These are phyloP conservation scores for Claviceps sp. DNA, from an alignment of 2,329 filamentous ascomycete genomes.

Conservation along the genomic window DNA sequence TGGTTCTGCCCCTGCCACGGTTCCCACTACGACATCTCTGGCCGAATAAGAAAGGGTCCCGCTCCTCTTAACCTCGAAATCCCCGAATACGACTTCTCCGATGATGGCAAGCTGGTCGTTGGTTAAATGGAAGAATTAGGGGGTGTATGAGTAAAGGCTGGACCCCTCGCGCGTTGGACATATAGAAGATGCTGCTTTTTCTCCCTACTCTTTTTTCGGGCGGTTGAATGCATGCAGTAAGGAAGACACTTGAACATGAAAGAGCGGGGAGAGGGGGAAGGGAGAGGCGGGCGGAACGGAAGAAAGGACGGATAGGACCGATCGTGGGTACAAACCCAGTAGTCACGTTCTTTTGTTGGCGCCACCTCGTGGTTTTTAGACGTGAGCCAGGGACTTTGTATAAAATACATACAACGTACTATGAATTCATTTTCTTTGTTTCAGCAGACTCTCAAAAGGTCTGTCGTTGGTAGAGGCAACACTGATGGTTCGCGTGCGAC, in stretches of 20 bases:
- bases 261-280: constrained; percentile 6
- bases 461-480: too few species aligned
- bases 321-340: not conserved
- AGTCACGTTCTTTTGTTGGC: constrained; percentile 10
- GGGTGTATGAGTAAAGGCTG: constrained; percentile 12
- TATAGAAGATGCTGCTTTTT: constrained; percentile 7
- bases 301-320: not conserved
- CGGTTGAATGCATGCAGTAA: constrained; percentile 7
- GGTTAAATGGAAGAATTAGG: constrained; percentile 48
- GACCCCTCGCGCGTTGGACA: not conserved
- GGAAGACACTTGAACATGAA: not conserved
- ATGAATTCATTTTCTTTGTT: constrained; percentile 7
- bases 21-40: constrained; percentile 99
- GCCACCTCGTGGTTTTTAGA: constrained; percentile 21
- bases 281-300: constrained; percentile 1
- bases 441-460: too few species aligned
- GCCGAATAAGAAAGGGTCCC: constrained; percentile 93
- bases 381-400: constrained; percentile 23
- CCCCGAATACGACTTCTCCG: constrained; percentile 81
- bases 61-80: constrained; percentile 96
- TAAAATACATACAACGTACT: constrained; percentile 21
- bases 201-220: not conserved
- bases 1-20: constrained; percentile 99
- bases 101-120: constrained; percentile 79
- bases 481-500: too few species aligned